Conservation (phyloP, 2,329 filamentous ascomycete species). For the Pyrenophora seminiperda region DNA sequence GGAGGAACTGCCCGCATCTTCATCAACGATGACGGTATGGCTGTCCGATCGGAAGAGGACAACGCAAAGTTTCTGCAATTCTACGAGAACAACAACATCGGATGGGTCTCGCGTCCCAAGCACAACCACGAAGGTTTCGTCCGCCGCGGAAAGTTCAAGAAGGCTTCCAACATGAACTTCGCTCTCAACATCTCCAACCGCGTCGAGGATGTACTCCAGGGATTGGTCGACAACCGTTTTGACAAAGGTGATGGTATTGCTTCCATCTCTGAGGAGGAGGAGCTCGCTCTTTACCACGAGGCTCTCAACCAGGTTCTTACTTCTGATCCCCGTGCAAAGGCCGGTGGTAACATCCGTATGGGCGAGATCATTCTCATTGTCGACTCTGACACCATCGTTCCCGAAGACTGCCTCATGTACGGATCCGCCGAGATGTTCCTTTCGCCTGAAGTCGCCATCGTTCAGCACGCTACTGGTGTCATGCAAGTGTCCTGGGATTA, state of each 20-base stretch:
- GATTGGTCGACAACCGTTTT: slow-evolving; percentile 50
- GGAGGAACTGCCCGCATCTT: slow-evolving; percentile 70
- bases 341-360: slow-evolving; percentile 81
- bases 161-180: slow-evolving; percentile 74
- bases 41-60: slow-evolving; percentile 58
- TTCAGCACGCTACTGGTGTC: slow-evolving; percentile 69
- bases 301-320: slow-evolving; percentile 67
- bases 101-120: slow-evolving; percentile 54
- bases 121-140: slow-evolving; percentile 41
- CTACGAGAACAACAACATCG: slow-evolving; percentile 56
- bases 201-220: slow-evolving; percentile 65
- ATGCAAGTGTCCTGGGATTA: slow-evolving; percentile 74
- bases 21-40: slow-evolving; percentile 70
- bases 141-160: slow-evolving; percentile 38
- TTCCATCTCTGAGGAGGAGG: slow-evolving; percentile 41
- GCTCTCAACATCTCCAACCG: slow-evolving; percentile 65
- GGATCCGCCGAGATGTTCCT: slow-evolving; percentile 80
- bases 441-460: slow-evolving; percentile 75
- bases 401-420: slow-evolving; percentile 76
- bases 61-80: slow-evolving; percentile 51
- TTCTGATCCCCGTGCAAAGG: slow-evolving; percentile 71
- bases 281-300: slow-evolving; percentile 35
- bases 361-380: slow-evolving; percentile 78
- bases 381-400: slow-evolving; percentile 44
- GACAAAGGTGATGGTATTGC: slow-evolving; percentile 14